These are phyloP conservation scores for Clonostachys rosea DNA, from an alignment of 2,329 filamentous ascomycete genomes.

Conservation along the genomic window DNA sequence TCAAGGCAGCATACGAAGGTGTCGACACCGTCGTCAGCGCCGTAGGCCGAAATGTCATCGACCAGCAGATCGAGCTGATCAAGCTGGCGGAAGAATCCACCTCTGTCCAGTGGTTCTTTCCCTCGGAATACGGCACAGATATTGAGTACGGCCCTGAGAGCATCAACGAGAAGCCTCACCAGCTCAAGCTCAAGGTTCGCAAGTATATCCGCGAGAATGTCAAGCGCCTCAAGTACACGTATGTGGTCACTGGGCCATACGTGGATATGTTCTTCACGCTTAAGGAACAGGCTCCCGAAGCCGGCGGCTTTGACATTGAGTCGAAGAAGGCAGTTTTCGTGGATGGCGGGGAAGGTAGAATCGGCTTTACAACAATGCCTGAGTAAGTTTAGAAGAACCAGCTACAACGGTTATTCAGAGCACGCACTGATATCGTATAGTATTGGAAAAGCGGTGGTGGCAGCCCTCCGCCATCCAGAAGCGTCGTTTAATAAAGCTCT, in stretches of 20 bases:
- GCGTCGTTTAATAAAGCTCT: background rate
- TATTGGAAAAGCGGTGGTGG: too few species aligned
- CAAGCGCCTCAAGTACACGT: background rate
- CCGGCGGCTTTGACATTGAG: background rate
- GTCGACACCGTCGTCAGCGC: conserved; percentile 64
- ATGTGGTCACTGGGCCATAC: background rate
- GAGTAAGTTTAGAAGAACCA: background rate
- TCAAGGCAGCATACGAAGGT: conserved; percentile 54
- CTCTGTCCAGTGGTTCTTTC: conserved; percentile 59
- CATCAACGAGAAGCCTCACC: conserved; percentile 59
- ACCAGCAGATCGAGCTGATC: conserved; percentile 57
- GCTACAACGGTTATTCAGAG: too few species aligned
- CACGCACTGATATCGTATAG: too few species aligned
- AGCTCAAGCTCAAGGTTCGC: conserved; percentile 65
- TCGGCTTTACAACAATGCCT: background rate
- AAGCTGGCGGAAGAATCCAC: conserved; percentile 48
- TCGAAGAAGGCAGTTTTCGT: background rate
- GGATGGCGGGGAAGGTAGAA: background rate
- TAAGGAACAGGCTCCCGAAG: background rate
- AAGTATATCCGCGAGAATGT: background rate
- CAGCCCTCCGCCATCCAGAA: background rate
- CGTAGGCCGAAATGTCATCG: conserved; percentile 59
- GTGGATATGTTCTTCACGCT: background rate
- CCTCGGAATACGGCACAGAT: conserved; percentile 64
- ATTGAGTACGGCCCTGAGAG: conserved; percentile 57